Percentiles rank a stretch among this genome's conserved stretches.
Evolutionary conservation across 2,329 filamentous ascomycete genomes (phyloP).

Genomic region (Pseudopithomyces maydicus): DNA sequence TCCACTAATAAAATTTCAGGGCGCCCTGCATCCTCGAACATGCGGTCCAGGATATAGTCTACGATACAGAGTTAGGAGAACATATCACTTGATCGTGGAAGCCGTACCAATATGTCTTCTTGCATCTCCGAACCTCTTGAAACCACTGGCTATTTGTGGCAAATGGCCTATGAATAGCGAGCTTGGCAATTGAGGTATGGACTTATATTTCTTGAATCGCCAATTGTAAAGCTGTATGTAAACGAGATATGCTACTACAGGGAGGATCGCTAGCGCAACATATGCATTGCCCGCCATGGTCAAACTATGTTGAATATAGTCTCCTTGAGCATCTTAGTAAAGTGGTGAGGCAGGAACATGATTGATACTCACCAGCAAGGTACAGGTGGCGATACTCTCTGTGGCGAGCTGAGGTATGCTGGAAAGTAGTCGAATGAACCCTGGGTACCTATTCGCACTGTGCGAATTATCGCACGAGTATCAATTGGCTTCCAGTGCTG

Average conservation of each 20-base stretch:
- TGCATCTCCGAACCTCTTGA: conserved; percentile 29
- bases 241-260: conserved; percentile 22
- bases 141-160: conserved; percentile 30
- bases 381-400: too few relatives aligned
- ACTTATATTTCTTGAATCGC: conserved; percentile 31
- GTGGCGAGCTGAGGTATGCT: too few relatives aligned
- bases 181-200: conserved; percentile 26
- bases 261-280: conserved; percentile 24
- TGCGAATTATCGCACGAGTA: too few relatives aligned
- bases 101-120: conserved; percentile 34
- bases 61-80: background rate
- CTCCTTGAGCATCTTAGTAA: too few relatives aligned
- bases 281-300: conserved; percentile 25
- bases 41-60: conserved; percentile 42
- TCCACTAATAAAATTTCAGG: conserved; percentile 38
- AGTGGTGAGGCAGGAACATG: background rate
- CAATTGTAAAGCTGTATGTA: conserved; percentile 29
- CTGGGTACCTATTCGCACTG: too few relatives aligned
- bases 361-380: too few relatives aligned
- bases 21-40: conserved; percentile 31
- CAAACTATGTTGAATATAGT: background rate
- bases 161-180: conserved; percentile 36
- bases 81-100: background rate
- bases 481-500: too few relatives aligned
- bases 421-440: too few relatives aligned